Percentiles rank a stretch among this genome's conserved stretches.
These are phyloP conservation scores for Fusarium sp. DNA, from an alignment of 2,329 filamentous ascomycete species.

Conservation along the genomic window DNA sequence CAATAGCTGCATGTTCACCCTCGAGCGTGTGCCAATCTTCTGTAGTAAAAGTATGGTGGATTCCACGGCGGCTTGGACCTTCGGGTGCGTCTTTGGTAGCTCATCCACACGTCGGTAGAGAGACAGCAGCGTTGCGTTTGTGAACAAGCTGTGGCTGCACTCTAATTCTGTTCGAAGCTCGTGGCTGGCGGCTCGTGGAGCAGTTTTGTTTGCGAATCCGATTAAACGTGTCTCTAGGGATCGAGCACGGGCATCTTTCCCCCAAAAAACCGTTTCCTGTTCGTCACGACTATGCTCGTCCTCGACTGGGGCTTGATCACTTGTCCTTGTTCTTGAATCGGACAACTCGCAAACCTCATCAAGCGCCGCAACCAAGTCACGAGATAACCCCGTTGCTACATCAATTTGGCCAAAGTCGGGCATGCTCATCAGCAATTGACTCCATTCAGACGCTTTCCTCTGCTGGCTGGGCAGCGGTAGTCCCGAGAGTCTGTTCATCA, in stretches of 20 bases:
- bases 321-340: background rate
- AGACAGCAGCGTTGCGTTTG: slow-evolving; percentile 15
- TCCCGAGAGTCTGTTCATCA: slow-evolving; percentile 22
- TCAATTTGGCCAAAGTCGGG: slow-evolving; percentile 18
- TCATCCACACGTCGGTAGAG: slow-evolving; percentile 6
- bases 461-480: background rate
- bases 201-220: background rate
- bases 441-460: slow-evolving; percentile 3
- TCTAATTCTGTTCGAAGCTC: slow-evolving; percentile 1
- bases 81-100: background rate
- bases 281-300: no score
- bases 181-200: background rate
- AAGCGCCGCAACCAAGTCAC: background rate
- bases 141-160: background rate
- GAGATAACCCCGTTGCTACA: slow-evolving; percentile 11
- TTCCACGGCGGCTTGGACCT: background rate
- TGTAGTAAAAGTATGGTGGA: background rate
- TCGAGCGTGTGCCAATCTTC: background rate
- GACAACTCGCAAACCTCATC: slow-evolving; percentile 15
- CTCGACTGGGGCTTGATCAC: background rate
- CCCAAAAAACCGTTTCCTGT: no score
- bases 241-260: no score
- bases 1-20: slow-evolving; percentile 4
- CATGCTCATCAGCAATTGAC: slow-evolving; percentile 9
- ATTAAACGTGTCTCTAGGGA: background rate